Evolutionary conservation across 2,329 filamentous ascomycete species (phyloP), one percentile per base, ranked within the genome.

Genomic region (Sporothrix humicola): DNA sequence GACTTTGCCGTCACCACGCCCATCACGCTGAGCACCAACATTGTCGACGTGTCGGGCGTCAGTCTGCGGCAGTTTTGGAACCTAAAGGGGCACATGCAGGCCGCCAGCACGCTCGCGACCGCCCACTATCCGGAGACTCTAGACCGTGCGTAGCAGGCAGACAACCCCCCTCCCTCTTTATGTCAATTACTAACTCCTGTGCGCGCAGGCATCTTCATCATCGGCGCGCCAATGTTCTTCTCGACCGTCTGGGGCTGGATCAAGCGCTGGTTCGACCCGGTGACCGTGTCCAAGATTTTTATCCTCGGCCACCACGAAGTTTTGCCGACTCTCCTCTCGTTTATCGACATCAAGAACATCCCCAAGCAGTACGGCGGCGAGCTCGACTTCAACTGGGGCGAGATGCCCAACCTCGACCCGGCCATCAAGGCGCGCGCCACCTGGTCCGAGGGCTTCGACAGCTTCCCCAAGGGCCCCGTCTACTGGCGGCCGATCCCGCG

Each of bases 41-140:
- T 98, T 78, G 94, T 98, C 73, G 95, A 98, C 81, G 94, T 98
- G 76, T 92, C 90, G 17, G 91, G 91, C 15, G 95, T 98, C 37
- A 93, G 93, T 6, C 82, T 98, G 81, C 94, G 93, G 84, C 94
- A 97, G 84, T 98, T 98, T 81, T 98, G 95, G 95, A 97, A 97
- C 82, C 83, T 98, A 75, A 96, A 97, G 85, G 85, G 84, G 31
- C 95, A 98, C 82, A 97, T 98, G 94, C 95, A 98, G 83, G 92
- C 94, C 79, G 95, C 95, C 1, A 95, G 92, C 79, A 89, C 91
- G 74, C 86, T 98, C 72, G 95, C 95, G 6, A 98, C 95, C 3
- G 94, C 95, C 5, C 93, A 98, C 83, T 98, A 98, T 81, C 95
- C 95, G 0, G 95, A 98, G 83, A 98, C 95, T 0, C 84, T 98